Conservation (phyloP, 495 filamentous ascomycete species). For the Lindgomyces ingoldianus region DNA sequence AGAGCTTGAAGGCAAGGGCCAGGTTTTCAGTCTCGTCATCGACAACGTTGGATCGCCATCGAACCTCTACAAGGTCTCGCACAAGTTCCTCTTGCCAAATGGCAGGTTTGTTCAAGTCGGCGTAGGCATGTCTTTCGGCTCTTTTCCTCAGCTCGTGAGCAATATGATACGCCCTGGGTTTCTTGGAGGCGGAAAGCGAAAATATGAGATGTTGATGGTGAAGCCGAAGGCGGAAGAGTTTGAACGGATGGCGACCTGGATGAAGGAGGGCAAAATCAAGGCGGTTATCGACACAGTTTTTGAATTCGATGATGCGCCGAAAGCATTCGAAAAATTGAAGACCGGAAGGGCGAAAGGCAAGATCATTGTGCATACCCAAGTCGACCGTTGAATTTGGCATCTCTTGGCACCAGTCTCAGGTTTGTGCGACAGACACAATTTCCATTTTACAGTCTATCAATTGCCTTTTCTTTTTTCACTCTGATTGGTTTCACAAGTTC, state of each 20-base stretch:
- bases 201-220: constrained; percentile 50
- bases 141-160: constrained; percentile 33
- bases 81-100: constrained; percentile 56
- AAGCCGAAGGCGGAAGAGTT: constrained; percentile 52
- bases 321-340: constrained; percentile 66
- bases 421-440: too few species aligned
- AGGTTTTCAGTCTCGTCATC: constrained; percentile 58
- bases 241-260: constrained; percentile 57
- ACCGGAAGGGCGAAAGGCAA: constrained; percentile 66
- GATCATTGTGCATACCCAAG: constrained; percentile 68
- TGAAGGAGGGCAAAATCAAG: constrained; percentile 63
- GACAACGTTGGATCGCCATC: constrained; percentile 61
- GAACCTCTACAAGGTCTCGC: constrained; percentile 57
- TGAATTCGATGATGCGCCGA: constrained; percentile 61
- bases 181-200: constrained; percentile 66
- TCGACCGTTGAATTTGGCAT: too few species aligned
- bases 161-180: constrained; percentile 54
- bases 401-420: too few species aligned
- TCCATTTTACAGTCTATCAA: too few species aligned
- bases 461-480: too few species aligned
- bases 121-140: constrained; percentile 3
- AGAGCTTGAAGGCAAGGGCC: constrained; percentile 52
- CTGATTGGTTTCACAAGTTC: too few species aligned
- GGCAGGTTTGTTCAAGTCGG: constrained; percentile 61
- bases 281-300: constrained; percentile 62